phyloP scores from a whole-genome alignment of 2,329 filamentous ascomycete genomes.

The Parascedosporium putredinis region DNA sequence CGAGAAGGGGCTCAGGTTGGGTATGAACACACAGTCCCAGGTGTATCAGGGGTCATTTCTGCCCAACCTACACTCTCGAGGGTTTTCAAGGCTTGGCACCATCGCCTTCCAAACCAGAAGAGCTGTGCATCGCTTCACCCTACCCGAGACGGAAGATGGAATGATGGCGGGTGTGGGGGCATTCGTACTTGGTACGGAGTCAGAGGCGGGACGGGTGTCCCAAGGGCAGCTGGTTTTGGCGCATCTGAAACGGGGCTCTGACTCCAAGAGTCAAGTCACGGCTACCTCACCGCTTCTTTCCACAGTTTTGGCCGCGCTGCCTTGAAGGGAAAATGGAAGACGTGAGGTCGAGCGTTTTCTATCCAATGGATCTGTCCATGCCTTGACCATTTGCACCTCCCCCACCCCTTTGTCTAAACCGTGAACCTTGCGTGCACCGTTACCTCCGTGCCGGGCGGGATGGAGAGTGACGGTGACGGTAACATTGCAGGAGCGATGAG shows the following conservation, averaged over 20 bases:
- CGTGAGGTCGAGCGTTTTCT: no score
- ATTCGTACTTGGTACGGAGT: no score
- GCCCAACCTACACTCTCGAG: slow-evolving; percentile 7
- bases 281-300: neutral
- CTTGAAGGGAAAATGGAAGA: no score
- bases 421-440: neutral
- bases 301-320: no score
- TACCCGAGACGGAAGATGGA: neutral
- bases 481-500: no score
- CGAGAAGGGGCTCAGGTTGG: slow-evolving; percentile 5
- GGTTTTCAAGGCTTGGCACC: neutral
- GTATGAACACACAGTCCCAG: slow-evolving; percentile 9
- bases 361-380: no score
- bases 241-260: neutral
- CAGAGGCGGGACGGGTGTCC: no score
- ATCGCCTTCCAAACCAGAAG: neutral
- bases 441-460: no score
- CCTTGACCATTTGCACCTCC: no score
- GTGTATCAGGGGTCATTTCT: slow-evolving; percentile 8
- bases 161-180: no score
- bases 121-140: neutral
- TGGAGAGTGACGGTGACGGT: no score
- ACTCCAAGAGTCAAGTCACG: neutral
- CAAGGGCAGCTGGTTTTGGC: neutral
- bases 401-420: no score